Conservation (phyloP, 2,329 filamentous ascomycete genomes). For the Verticillium zaregamsianum region DNA sequence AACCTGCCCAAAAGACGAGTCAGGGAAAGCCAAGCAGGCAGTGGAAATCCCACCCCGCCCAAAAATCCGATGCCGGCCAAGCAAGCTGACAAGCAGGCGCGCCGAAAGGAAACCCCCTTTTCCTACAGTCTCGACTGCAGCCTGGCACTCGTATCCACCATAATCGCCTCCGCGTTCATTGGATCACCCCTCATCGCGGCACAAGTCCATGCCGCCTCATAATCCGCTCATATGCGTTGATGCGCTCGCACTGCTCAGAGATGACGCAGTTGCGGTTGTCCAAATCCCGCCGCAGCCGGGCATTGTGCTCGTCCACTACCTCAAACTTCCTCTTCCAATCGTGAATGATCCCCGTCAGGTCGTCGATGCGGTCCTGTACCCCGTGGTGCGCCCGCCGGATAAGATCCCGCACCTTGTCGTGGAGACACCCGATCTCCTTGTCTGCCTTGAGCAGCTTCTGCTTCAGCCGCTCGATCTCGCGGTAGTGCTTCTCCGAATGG, state of each 20-base stretch:
- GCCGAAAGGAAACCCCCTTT: neutral
- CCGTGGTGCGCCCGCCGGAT: constrained; percentile 25
- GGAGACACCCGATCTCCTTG: constrained; percentile 30
- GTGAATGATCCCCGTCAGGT: constrained; percentile 26
- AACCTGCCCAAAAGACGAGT: neutral
- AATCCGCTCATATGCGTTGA: constrained; percentile 16
- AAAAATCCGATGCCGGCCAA: neutral
- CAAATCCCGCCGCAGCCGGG: constrained; percentile 9
- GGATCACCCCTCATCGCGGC: neutral
- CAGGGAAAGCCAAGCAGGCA: neutral
- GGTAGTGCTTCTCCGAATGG: constrained; percentile 22
- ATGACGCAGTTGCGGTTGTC: constrained; percentile 8
- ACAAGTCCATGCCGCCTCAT: constrained; percentile 16
- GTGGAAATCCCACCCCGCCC: neutral
- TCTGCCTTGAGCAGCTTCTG: constrained; percentile 29
- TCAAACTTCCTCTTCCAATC: constrained; percentile 26
- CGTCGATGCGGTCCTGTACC: constrained; percentile 21
- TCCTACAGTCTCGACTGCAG: neutral
- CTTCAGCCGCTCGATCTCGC: constrained; percentile 27
- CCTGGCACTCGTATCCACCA: neutral
- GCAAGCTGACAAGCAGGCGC: neutral
- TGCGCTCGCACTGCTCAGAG: constrained; percentile 9
- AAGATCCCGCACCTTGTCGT: constrained; percentile 26
- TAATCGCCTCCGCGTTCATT: neutral
- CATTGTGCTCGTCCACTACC: constrained; percentile 13